Evolutionary conservation across 2,329 filamentous ascomycete genomes (phyloP).

Genomic region (Cryphonectria japonica): DNA sequence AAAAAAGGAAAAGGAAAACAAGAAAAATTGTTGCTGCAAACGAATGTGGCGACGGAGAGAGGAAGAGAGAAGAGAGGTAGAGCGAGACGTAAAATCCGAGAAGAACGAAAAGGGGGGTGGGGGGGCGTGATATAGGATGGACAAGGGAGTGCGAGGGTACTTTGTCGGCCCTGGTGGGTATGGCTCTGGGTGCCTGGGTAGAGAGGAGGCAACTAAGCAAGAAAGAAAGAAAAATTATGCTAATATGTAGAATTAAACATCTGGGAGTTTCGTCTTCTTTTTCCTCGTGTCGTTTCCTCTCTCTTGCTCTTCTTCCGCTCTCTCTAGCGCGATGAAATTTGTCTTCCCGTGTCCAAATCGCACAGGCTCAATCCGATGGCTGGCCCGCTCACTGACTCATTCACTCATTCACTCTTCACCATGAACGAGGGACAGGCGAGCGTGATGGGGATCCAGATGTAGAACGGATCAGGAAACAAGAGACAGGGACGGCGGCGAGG

Average conservation of each 20-base stretch:
- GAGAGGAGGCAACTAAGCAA: not conserved
- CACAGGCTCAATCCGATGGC: not conserved
- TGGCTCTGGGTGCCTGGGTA: not conserved
- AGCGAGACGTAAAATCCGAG: conserved; percentile 11
- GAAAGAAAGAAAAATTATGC: not conserved
- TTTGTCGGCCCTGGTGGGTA: not conserved
- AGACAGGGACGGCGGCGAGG: no score
- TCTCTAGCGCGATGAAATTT: not conserved
- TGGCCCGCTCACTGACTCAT: not conserved
- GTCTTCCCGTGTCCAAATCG: not conserved
- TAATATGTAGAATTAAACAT: not conserved
- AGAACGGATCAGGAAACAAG: not conserved
- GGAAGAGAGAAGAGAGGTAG: conserved; percentile 7
- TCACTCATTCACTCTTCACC: not conserved
- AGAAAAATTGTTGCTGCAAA: not conserved
- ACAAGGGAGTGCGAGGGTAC: not conserved
- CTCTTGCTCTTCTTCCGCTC: not conserved
- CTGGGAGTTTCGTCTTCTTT: not conserved
- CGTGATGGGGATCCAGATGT: not conserved
- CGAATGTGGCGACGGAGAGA: conserved; percentile 12
- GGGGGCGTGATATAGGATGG: not conserved
- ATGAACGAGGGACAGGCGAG: conserved; percentile 1
- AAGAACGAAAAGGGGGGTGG: conserved; percentile 5
- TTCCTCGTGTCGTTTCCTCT: not conserved
- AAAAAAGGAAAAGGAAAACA: not conserved